A percentile compares a stretch with the other conserved stretches of the same genome.
Evolutionary conservation across 2,329 filamentous ascomycete genomes (phyloP).

Genomic region (Endothia cerciana): DNA sequence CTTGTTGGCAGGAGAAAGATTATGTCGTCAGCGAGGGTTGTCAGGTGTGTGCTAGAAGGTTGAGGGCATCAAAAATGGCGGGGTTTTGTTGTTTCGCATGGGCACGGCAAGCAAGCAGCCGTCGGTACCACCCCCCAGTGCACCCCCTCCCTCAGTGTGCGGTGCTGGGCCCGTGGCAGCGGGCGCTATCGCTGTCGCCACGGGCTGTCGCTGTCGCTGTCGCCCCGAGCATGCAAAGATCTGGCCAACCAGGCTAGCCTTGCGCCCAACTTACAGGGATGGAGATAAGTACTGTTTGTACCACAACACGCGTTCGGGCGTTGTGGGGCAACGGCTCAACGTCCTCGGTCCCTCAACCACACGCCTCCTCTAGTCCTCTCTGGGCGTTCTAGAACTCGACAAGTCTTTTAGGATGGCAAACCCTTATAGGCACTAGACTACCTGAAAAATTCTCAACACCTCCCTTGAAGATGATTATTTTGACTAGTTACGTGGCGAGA

Average conservation of each 20-base stretch:
- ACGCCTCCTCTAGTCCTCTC: no score
- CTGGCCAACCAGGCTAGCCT: background rate
- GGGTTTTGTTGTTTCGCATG: slow-evolving; percentile 41
- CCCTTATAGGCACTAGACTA: no score
- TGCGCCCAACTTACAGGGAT: background rate
- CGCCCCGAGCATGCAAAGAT: background rate
- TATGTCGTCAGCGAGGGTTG: slow-evolving; percentile 23
- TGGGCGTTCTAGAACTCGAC: no score
- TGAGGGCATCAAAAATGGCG: slow-evolving; percentile 32
- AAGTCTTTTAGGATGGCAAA: no score
- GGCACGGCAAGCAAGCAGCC: slow-evolving; percentile 18
- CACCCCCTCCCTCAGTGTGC: background rate
- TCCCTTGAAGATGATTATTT: no score
- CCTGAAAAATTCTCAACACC: no score
- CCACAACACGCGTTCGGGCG: slow-evolving; percentile 1
- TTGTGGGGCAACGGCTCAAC: slow-evolving; percentile 6
- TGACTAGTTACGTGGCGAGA: no score
- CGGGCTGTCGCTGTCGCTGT: background rate
- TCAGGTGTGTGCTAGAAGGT: background rate
- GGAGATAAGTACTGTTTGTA: background rate
- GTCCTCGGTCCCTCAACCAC: background rate
- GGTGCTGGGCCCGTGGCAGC: background rate
- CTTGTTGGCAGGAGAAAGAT: background rate
- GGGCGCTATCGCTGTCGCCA: slow-evolving; percentile 2
- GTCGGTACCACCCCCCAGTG: no score